These are phyloP conservation scores for Flueggea neowawraea DNA, from an alignment of 441 rosid species.

Conservation along the genomic window DNA sequence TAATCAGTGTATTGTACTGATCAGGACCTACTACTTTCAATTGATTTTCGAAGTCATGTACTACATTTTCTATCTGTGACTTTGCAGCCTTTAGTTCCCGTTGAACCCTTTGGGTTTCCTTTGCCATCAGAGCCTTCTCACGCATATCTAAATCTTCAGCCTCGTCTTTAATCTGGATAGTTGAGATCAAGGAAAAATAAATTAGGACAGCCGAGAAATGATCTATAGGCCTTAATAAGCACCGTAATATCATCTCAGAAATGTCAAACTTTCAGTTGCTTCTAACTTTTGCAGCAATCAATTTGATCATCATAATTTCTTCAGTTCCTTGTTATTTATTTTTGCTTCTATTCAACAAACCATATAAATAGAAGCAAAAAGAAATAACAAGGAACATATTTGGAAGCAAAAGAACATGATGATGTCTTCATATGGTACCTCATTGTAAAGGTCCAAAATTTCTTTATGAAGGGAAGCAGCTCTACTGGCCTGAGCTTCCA, in stretches of 20 bases:
- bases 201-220: slow-evolving; percentile 4
- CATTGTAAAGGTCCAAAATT: slow-evolving; percentile 53
- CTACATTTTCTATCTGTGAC: slow-evolving; percentile 44
- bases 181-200: slow-evolving; percentile 5
- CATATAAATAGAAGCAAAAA: neutral
- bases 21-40: slow-evolving; percentile 41
- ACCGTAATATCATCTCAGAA: slow-evolving; percentile 3
- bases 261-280: neutral
- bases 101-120: slow-evolving; percentile 54
- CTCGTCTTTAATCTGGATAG: slow-evolving; percentile 63
- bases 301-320: neutral
- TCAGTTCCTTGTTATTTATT: no score
- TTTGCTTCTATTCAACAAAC: no score
- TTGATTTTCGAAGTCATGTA: slow-evolving; percentile 51
- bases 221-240: slow-evolving; percentile 1
- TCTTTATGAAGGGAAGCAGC: slow-evolving; percentile 59
- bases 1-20: slow-evolving; percentile 53
- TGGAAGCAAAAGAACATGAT: slow-evolving; percentile 1
- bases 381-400: slow-evolving; percentile 10
- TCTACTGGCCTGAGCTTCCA: slow-evolving; percentile 58
- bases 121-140: slow-evolving; percentile 49
- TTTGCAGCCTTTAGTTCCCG: slow-evolving; percentile 55
- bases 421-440: slow-evolving; percentile 44
- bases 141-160: slow-evolving; percentile 66
- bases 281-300: neutral